Evolutionary conservation across 2,329 filamentous ascomycete species (phyloP), one percentile per base, ranked within the genome.

Genomic region (Paracorniculantispora psalliotae): DNA sequence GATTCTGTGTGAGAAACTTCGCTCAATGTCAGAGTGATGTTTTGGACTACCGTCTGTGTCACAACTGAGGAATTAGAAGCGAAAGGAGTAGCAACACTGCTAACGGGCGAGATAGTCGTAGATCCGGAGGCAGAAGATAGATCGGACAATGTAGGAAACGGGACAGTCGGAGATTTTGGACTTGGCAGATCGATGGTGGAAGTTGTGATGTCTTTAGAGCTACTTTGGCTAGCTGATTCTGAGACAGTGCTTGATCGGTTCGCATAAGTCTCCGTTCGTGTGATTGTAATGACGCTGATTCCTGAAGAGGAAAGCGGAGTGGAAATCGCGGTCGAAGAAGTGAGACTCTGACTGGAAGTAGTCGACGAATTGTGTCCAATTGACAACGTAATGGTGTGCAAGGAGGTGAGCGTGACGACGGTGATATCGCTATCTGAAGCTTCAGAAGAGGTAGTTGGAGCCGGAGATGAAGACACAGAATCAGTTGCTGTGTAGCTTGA

Each of bases 41-140:
- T 57, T 50, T 44, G 37, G n/a, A 51, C 25, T 21, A 57, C 55
- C n/a, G 55, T 57, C 25, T 17, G 35, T 3, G 55, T 57, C n/a
- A 25, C 30, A 10, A 2, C 37, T 8, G 35, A 33, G 12, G 37
- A 50, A 23, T 6, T 23, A 4, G 55, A 30, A 13, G 41, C 33
- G 4, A 39, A 9, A 4, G 54, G 51, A 12, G 46, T 57, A 30
- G 26, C 25, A n/a, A 35, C 46, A 5, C 47, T 47, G 9, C 46
- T 57, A n/a, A 35, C 37, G 9, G 25, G 7, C 9, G 55, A 50
- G 25, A 23, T 57, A 13, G 26, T n/a, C 12, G 19, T 26, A 33
- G 55, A 37, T 8, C 35, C 25, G 17, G 55, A 19, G 35, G 26
- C 25, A 50, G 47, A 49, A 33, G 55, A 50, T 5, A 57, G 4